Percentiles rank a stretch among this genome's conserved stretches.
These are phyloP conservation scores for Lentithecium fluviatile DNA, from an alignment of 495 filamentous ascomycete genomes.

Conservation along the genomic window DNA sequence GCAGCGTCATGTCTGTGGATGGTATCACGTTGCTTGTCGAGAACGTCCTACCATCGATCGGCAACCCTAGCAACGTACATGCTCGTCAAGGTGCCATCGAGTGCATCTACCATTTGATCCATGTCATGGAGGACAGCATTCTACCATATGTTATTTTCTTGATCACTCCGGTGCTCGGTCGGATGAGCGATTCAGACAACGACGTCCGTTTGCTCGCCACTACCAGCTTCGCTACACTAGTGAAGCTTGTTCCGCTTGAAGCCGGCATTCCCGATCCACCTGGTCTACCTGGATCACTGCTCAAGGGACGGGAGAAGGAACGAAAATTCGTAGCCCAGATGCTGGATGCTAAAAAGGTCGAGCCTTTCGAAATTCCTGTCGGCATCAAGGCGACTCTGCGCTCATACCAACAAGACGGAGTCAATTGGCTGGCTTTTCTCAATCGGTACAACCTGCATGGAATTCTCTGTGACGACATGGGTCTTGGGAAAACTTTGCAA, in stretches of 20 bases:
- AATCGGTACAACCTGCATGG: slow-evolving; percentile 97
- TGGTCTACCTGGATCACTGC: slow-evolving; percentile 80
- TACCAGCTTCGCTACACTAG: slow-evolving; percentile 93
- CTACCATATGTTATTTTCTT: slow-evolving; percentile 98
- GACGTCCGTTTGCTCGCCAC: slow-evolving; percentile 92
- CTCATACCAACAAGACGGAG: slow-evolving; percentile 96
- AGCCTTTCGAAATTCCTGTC: slow-evolving; percentile 88
- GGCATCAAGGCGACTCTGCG: slow-evolving; percentile 94
- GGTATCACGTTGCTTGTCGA: slow-evolving; percentile 96
- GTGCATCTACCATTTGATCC: slow-evolving; percentile 88
- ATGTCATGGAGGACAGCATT: slow-evolving; percentile 96
- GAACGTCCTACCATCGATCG: slow-evolving; percentile 85
- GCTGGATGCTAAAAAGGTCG: slow-evolving; percentile 91
- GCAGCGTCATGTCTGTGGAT: slow-evolving; percentile 89
- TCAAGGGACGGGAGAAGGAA: slow-evolving; percentile 87
- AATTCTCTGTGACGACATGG: slow-evolving; percentile 99
- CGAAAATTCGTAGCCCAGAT: slow-evolving; percentile 96
- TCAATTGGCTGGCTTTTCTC: slow-evolving; percentile 98
- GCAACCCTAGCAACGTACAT: slow-evolving; percentile 78
- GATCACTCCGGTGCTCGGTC: slow-evolving; percentile 93
- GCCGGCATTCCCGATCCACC: slow-evolving; percentile 96
- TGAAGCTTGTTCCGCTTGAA: slow-evolving; percentile 98
- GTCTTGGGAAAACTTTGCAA: slow-evolving; percentile 94
- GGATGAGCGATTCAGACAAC: slow-evolving; percentile 99
- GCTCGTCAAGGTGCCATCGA: slow-evolving; percentile 92